These are phyloP conservation scores for Limtongia smithiae DNA, from an alignment of 805 yeast species.

Conservation along the genomic window DNA sequence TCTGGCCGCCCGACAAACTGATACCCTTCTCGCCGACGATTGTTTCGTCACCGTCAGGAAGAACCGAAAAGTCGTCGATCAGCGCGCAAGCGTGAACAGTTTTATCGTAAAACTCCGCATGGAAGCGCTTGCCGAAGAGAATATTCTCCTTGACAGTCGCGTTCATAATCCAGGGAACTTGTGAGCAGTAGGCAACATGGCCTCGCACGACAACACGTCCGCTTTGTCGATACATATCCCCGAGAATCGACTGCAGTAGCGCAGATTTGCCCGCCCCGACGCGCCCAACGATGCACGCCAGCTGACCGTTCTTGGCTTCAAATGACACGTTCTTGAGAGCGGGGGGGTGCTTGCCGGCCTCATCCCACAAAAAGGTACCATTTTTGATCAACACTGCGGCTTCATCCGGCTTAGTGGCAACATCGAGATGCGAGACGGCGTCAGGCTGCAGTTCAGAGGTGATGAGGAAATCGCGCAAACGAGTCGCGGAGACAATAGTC, in stretches of 20 bases:
- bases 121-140: slow-evolving; percentile 79
- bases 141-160: slow-evolving; percentile 89
- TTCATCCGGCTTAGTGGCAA: slow-evolving; percentile 67
- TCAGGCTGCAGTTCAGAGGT: slow-evolving; percentile 73
- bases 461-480: slow-evolving; percentile 69
- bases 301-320: slow-evolving; percentile 63
- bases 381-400: slow-evolving; percentile 42
- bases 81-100: slow-evolving; percentile 91
- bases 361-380: slow-evolving; percentile 52
- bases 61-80: slow-evolving; percentile 64
- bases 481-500: slow-evolving; percentile 53
- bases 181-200: slow-evolving; percentile 80
- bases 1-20: slow-evolving; percentile 94
- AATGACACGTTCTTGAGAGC: slow-evolving; percentile 65
- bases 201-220: slow-evolving; percentile 76
- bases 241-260: slow-evolving; percentile 70
- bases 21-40: slow-evolving; percentile 97
- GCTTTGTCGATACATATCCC: slow-evolving; percentile 70
- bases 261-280: slow-evolving; percentile 94
- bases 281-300: slow-evolving; percentile 79
- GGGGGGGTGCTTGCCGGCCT: slow-evolving; percentile 56
- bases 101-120: slow-evolving; percentile 70
- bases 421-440: slow-evolving; percentile 56
- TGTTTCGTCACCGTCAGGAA: slow-evolving; percentile 87
- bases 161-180: slow-evolving; percentile 95